Evolutionary conservation across 2,329 filamentous ascomycete species (phyloP), one percentile per base, ranked within the genome.

Genomic region (Nothophaeocryptopus gaeumannii): DNA sequence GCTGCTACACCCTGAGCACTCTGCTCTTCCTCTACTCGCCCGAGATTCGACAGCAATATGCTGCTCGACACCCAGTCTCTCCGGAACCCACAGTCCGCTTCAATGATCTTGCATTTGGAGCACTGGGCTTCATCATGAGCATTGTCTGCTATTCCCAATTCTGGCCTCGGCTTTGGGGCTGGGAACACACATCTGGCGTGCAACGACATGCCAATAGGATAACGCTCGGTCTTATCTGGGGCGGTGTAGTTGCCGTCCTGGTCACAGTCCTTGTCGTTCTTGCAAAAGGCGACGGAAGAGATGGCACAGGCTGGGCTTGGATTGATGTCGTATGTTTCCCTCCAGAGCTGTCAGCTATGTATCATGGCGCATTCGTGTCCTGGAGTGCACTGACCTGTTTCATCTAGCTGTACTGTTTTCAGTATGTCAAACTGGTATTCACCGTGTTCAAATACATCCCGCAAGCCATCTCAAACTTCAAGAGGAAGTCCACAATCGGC

Each of bases 401-500:
- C 10, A 13, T 42, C 55, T 53, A 80, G 80, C 72, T 83, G 30
- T 82, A 84, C 63, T 80, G 86, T 10, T 74, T 95, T 30, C 89
- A 88, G 36, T 95, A 95, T 67, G 85, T 95, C 66, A 99, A 99
- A 73, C 77, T 99, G 31, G 70, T 91, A 47, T 82, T 95, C 58
- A 96, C 92, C 0, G 74, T 96, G 20, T 80, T 95, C 71, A 99
- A 99, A 73, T 97, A 96, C 71, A 84, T 89, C 39, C 93, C 93
- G 5, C 90, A 96, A 75, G 82, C 88, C 33, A 77, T 86, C 63
- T 78, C 86, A 60, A 97, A 97, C 74, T 90, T 86, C 67, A 83
- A 84, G 62, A 89, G 92, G 63, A 81, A 85, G 66, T 95, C 88
- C 49, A 97, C 93, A 1, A 72, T 79, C 14, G 93, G 93, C 33